Percentiles rank a stretch among this genome's conserved stretches.
Evolutionary conservation across 2,329 filamentous ascomycete genomes (phyloP).

Genomic region (Akanthomyces muscarius): DNA sequence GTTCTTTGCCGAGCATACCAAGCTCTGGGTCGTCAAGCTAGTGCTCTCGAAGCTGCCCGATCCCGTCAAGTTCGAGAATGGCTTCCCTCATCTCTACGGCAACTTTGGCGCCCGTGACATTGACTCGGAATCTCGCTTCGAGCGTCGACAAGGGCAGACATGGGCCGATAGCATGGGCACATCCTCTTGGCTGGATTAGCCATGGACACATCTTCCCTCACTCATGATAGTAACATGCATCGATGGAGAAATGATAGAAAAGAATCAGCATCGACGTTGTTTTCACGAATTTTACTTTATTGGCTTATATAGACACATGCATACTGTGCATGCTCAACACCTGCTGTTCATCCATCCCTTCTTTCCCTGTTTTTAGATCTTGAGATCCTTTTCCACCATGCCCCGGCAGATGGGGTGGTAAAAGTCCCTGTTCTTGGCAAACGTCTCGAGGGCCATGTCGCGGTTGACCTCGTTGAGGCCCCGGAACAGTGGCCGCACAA

Average conservation of each 20-base stretch:
- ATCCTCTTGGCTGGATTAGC: conserved; percentile 40
- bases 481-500: conserved; percentile 80
- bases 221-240: neutral
- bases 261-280: neutral
- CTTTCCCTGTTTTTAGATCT: conserved; percentile 26
- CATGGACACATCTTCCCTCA: neutral
- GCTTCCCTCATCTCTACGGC: conserved; percentile 57
- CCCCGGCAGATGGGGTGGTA: conserved; percentile 90
- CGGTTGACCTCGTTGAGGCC: conserved; percentile 71
- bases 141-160: conserved; percentile 37
- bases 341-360: neutral
- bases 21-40: conserved; percentile 52
- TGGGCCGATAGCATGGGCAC: conserved; percentile 46
- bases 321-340: neutral
- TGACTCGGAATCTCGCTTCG: conserved; percentile 43
- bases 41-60: conserved; percentile 42
- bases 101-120: conserved; percentile 53
- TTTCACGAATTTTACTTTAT: neutral
- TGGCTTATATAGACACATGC: neutral
- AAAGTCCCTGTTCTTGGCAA: conserved; percentile 82
- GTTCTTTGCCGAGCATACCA: conserved; percentile 38
- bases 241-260: neutral
- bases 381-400: conserved; percentile 83
- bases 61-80: conserved; percentile 52
- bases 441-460: conserved; percentile 72